Evolutionary conservation across 2,329 filamentous ascomycete species (phyloP).

Genomic region (Aureobasidium pullulans): DNA sequence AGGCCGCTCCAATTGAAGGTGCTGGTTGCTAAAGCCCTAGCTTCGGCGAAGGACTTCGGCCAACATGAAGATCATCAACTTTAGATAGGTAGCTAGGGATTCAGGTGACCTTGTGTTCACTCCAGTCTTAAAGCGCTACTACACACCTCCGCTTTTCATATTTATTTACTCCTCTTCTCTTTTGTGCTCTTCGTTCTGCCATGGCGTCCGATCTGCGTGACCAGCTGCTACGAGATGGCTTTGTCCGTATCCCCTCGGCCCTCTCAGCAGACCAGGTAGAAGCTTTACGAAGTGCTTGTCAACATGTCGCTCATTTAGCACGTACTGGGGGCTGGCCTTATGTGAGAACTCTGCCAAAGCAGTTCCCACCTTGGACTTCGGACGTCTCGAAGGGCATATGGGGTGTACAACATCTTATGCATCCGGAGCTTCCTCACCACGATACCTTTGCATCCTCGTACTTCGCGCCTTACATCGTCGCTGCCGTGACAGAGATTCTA

Average conservation of each 20-base stretch:
- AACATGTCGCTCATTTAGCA: constrained; percentile 52
- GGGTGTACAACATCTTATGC: constrained; percentile 80
- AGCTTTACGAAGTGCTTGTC: constrained; percentile 53
- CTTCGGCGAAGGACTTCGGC: background rate
- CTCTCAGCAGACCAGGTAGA: constrained; percentile 51
- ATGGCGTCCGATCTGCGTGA: constrained; percentile 34
- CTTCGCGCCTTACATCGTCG: constrained; percentile 60
- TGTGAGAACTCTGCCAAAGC: constrained; percentile 77
- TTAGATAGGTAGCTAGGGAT: background rate
- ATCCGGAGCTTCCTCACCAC: constrained; percentile 60
- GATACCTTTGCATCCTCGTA: constrained; percentile 59
- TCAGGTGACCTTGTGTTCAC: background rate
- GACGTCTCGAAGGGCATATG: constrained; percentile 61
- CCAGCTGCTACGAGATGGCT: constrained; percentile 63
- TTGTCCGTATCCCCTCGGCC: constrained; percentile 62
- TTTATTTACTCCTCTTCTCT: background rate
- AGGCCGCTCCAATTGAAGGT: no score
- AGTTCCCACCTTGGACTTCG: constrained; percentile 80
- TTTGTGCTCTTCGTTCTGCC: background rate
- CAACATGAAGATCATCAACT: background rate
- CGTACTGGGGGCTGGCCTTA: constrained; percentile 70
- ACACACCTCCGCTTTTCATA: background rate
- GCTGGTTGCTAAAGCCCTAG: background rate
- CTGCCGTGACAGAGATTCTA: constrained; percentile 59
- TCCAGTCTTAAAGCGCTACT: background rate